Conservation (phyloP, 1,139 yeast species). For the Candida frijolesensis region DNA sequence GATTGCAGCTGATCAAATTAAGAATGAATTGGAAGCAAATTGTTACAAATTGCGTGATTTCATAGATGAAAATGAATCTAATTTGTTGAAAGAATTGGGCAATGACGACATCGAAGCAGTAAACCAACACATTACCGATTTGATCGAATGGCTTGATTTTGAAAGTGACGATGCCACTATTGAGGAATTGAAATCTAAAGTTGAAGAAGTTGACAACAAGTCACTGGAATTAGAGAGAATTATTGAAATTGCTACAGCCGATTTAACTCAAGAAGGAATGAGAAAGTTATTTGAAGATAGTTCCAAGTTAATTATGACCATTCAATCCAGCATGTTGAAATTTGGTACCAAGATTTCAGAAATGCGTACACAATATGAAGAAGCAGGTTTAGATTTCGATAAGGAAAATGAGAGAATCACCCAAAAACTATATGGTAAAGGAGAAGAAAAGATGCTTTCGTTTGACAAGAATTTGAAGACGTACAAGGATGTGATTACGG, state of each 20-base stretch:
- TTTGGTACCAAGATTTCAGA: conserved; percentile 47
- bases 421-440: conserved; percentile 28
- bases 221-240: conserved; percentile 24
- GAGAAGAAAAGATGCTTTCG: conserved; percentile 37
- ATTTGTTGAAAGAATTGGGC: conserved; percentile 35
- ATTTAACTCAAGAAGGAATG: conserved; percentile 39
- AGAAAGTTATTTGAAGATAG: conserved; percentile 44
- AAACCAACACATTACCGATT: conserved; percentile 40
- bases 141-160: conserved; percentile 79
- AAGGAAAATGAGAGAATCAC: conserved; percentile 48
- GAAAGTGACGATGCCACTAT: conserved; percentile 61
- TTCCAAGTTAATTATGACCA: conserved; percentile 34
- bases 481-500: conserved; percentile 37
- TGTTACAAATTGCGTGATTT: conserved; percentile 59
- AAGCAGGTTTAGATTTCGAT: conserved; percentile 50
- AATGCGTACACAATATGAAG: conserved; percentile 42
- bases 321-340: conserved; percentile 48
- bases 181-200: conserved; percentile 37
- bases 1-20: conserved; percentile 46
- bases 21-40: conserved; percentile 58
- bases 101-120: conserved; percentile 32
- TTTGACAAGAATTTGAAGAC: conserved; percentile 37
- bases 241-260: conserved; percentile 31
- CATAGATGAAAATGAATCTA: conserved; percentile 51
- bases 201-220: conserved; percentile 22